Percentiles rank a stretch among this genome's conserved stretches.
Conservation (phyloP, 768 basidiomycete genomes). For the Epithele typhae region DNA sequence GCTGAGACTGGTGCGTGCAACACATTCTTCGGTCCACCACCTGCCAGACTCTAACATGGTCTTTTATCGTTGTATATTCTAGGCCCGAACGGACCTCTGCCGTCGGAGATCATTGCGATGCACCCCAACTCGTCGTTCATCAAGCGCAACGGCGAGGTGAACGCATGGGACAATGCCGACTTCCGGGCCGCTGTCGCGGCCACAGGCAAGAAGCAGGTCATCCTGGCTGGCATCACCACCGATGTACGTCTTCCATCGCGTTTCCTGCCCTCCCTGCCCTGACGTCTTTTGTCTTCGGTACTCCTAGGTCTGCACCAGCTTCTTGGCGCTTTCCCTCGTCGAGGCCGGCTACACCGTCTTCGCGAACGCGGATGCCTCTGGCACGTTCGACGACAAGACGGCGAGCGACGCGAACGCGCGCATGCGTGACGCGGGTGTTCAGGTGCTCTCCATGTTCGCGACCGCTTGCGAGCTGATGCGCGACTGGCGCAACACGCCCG, state of each 20-base stretch:
- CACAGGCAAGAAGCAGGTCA: slow-evolving; percentile 46
- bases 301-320: slow-evolving; percentile 47
- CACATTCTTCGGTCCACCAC: too few species aligned
- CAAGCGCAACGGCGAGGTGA: slow-evolving; percentile 44
- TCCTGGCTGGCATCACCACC: slow-evolving; percentile 46
- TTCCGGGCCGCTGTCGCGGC: slow-evolving; percentile 43
- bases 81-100: slow-evolving; percentile 48
- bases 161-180: slow-evolving; percentile 49
- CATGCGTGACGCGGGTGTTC: slow-evolving; percentile 44
- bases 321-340: slow-evolving; percentile 42
- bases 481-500: slow-evolving; percentile 49
- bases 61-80: too few species aligned
- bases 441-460: slow-evolving; percentile 42
- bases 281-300: too few species aligned
- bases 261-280: too few species aligned
- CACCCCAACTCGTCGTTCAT: slow-evolving; percentile 41
- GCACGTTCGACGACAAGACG: slow-evolving; percentile 35
- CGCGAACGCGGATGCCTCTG: slow-evolving; percentile 44
- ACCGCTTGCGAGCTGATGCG: slow-evolving; percentile 43
- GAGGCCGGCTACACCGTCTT: slow-evolving; percentile 45
- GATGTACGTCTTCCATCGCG: too few species aligned
- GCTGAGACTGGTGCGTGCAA: slow-evolving; percentile 34
- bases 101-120: slow-evolving; percentile 40
- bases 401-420: slow-evolving; percentile 44
- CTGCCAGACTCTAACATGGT: neutral